These are phyloP conservation scores for Geosmithia morbida DNA, from an alignment of 2,329 filamentous ascomycete genomes.

Conservation along the genomic window DNA sequence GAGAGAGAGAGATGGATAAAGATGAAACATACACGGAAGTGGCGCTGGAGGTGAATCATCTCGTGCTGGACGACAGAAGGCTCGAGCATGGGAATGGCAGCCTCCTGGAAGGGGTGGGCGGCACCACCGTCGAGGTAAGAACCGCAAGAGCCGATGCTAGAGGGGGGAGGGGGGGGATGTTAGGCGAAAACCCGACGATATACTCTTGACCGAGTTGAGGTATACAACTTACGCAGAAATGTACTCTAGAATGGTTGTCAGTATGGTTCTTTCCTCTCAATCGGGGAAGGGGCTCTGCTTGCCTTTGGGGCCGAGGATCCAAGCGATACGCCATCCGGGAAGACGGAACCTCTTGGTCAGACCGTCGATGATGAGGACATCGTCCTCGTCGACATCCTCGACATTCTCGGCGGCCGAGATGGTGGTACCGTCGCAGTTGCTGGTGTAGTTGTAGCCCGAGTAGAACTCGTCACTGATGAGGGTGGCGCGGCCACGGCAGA, in stretches of 20 bases:
- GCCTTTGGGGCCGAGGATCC: slow-evolving; percentile 83
- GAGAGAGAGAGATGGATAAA: not conserved
- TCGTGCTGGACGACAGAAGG: slow-evolving; percentile 65
- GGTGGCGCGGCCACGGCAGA: slow-evolving; percentile 80
- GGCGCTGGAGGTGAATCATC: slow-evolving; percentile 77
- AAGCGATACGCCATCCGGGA: slow-evolving; percentile 91
- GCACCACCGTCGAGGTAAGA: slow-evolving; percentile 91
- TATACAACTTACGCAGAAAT: slow-evolving; percentile 56
- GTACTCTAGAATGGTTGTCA: slow-evolving; percentile 43
- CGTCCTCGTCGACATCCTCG: slow-evolving; percentile 75
- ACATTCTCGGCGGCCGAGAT: slow-evolving; percentile 85
- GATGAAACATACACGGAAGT: slow-evolving; percentile 57
- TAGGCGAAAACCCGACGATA: no score
- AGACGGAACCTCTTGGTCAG: slow-evolving; percentile 94
- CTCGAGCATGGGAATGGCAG: slow-evolving; percentile 85
- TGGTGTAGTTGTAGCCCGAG: slow-evolving; percentile 90
- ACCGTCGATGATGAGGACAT: slow-evolving; percentile 89
- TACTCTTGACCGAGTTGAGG: not conserved
- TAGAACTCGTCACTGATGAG: slow-evolving; percentile 97
- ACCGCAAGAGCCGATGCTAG: slow-evolving; percentile 73
- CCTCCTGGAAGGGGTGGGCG: slow-evolving; percentile 92
- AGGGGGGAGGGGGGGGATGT: no score
- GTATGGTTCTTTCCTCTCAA: not conserved
- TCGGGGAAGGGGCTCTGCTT: slow-evolving; percentile 5
- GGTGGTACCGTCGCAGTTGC: slow-evolving; percentile 76